A percentile compares a stretch with the other conserved stretches of the same genome.
Conservation (phyloP, 495 filamentous ascomycete species). For the Tuber brumale region DNA sequence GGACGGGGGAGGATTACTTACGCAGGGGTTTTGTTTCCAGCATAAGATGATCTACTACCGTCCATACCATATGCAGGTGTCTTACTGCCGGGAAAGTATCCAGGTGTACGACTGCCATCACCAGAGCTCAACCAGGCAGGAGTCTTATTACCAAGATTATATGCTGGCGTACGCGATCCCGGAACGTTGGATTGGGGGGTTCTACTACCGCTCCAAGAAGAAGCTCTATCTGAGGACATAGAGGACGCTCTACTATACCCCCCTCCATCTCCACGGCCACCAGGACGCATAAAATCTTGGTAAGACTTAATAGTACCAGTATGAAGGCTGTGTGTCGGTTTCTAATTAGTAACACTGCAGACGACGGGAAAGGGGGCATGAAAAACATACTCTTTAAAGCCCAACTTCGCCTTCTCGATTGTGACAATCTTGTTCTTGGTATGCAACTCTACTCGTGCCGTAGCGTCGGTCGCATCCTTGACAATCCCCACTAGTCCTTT, state of each 20-base stretch:
- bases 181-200: conserved; percentile 38
- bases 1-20: conserved; percentile 14
- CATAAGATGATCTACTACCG: conserved; percentile 67
- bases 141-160: conserved; percentile 44
- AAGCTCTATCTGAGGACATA: conserved; percentile 13
- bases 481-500: conserved; percentile 94
- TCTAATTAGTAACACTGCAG: conserved; percentile 11
- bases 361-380: neutral
- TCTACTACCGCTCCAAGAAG: conserved; percentile 25
- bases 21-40: conserved; percentile 59
- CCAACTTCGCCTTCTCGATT: conserved; percentile 67
- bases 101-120: conserved; percentile 61
- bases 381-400: conserved; percentile 65
- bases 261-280: conserved; percentile 50
- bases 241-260: conserved; percentile 43
- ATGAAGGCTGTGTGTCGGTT: conserved; percentile 39
- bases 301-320: conserved; percentile 69
- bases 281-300: conserved; percentile 54
- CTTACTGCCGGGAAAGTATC: conserved; percentile 56
- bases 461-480: conserved; percentile 77
- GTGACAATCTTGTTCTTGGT: conserved; percentile 81
- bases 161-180: conserved; percentile 42
- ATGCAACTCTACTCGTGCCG: conserved; percentile 85
- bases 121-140: conserved; percentile 54
- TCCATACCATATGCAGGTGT: conserved; percentile 83